Evolutionary conservation across 176 grass and related monocot genomes (phyloP).

Genomic region (Metroxylon sagu): DNA sequence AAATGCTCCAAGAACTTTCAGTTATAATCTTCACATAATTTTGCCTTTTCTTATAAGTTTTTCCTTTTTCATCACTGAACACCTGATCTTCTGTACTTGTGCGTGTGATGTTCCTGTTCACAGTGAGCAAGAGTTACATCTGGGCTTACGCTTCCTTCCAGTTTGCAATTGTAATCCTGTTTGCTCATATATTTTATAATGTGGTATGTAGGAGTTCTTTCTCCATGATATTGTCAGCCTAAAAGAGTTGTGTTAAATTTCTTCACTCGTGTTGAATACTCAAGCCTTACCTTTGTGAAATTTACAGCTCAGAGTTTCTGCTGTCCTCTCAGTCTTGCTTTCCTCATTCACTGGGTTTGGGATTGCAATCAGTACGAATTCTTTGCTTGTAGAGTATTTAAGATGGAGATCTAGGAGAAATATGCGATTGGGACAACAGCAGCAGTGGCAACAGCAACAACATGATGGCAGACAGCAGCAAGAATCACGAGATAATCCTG

Average conservation of each 20-base stretch:
- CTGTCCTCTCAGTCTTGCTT: constrained; percentile 73
- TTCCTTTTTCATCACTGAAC: background rate
- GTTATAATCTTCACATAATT: background rate
- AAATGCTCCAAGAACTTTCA: background rate
- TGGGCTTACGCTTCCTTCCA: constrained; percentile 97
- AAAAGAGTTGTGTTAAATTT: background rate
- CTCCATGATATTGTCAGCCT: background rate
- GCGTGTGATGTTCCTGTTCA: background rate
- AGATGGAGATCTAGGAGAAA: constrained; percentile 69
- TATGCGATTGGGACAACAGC: constrained; percentile 3
- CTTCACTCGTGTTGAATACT: background rate
- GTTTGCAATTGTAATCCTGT: constrained; percentile 93
- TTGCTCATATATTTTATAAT: constrained; percentile 90
- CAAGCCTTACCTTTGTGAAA: constrained; percentile 19
- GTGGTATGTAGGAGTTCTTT: constrained; percentile 40
- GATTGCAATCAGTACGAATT: constrained; percentile 87
- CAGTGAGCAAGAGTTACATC: constrained; percentile 74
- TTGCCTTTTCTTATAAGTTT: background rate
- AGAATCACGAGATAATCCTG: constrained; percentile 18
- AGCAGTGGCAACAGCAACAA: background rate
- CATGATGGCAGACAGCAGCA: constrained; percentile 11
- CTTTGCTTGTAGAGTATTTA: constrained; percentile 61
- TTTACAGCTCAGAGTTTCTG: constrained; percentile 50
- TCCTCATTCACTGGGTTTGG: constrained; percentile 92
- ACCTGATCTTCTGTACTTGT: background rate